Evolutionary conservation across 169 alveolate genomes (phyloP).

Genomic region (Blepharisma undulans): DNA sequence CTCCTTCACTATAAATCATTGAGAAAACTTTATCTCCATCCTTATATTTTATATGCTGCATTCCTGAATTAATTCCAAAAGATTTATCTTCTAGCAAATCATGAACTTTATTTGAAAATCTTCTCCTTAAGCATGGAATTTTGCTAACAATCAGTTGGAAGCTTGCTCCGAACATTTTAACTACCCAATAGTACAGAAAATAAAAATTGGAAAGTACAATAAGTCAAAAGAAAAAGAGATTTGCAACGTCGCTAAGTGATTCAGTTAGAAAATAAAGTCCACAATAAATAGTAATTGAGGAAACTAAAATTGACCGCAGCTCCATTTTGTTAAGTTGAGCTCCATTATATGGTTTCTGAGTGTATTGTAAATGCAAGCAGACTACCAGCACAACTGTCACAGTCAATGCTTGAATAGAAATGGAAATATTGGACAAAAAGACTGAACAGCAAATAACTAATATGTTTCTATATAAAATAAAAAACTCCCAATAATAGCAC

Average conservation of each 20-base stretch:
- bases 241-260: neutral
- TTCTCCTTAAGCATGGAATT: neutral
- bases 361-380: constrained; percentile 35
- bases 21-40: too few relatives aligned
- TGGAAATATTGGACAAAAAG: constrained; percentile 25
- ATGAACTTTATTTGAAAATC: neutral
- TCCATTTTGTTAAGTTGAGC: constrained; percentile 34
- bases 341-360: constrained; percentile 39
- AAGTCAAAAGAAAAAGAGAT: neutral
- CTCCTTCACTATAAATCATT: too few relatives aligned
- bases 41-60: too few relatives aligned
- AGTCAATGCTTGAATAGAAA: constrained; percentile 45
- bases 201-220: neutral
- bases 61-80: too few relatives aligned
- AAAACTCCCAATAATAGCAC: constrained; percentile 51
- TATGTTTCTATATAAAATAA: constrained; percentile 47
- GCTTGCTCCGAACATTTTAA: neutral
- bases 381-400: constrained; percentile 27
- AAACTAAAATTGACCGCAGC: neutral
- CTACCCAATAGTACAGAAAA: neutral
- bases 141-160: too few relatives aligned
- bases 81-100: neutral
- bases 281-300: constrained; percentile 11
- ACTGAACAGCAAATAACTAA: constrained; percentile 39
- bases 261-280: constrained; percentile 28